These are phyloP conservation scores for Tylopilus felleus DNA, from an alignment of 768 basidiomycete genomes.

Conservation along the genomic window DNA sequence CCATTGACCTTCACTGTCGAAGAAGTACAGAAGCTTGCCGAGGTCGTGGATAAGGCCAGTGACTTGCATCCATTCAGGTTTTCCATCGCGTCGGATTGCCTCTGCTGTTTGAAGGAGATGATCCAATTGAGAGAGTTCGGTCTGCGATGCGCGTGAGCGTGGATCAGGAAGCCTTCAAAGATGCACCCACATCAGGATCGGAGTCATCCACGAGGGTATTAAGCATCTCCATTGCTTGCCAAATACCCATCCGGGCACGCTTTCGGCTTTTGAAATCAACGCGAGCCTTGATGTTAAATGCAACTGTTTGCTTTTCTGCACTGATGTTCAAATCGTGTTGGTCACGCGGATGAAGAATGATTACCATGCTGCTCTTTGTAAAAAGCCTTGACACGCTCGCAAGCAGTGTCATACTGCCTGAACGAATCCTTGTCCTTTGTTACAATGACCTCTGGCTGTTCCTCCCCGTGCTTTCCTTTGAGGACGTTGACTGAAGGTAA, in stretches of 20 bases:
- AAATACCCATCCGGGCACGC: constrained; percentile 77
- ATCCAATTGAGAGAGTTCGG: constrained; percentile 79
- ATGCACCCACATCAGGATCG: constrained; percentile 69
- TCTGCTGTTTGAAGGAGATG: constrained; percentile 92
- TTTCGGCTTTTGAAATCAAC: constrained; percentile 65
- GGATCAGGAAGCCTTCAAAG: not conserved
- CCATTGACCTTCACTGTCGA: constrained; percentile 89
- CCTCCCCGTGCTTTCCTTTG: constrained; percentile 60
- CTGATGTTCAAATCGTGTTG: not conserved
- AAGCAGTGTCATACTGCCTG: constrained; percentile 71
- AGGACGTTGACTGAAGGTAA: constrained; percentile 58
- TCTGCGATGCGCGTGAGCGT: constrained; percentile 40
- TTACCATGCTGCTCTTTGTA: constrained; percentile 77
- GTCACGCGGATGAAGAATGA: not conserved
- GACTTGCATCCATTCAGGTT: constrained; percentile 92
- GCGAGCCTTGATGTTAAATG: constrained; percentile 76
- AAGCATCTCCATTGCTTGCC: constrained; percentile 85
- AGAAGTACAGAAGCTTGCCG: constrained; percentile 82
- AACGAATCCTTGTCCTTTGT: constrained; percentile 64
- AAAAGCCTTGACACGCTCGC: constrained; percentile 73
- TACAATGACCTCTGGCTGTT: constrained; percentile 52
- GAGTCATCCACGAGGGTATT: constrained; percentile 88
- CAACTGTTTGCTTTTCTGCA: constrained; percentile 83
- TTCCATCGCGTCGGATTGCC: constrained; percentile 79
- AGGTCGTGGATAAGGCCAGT: constrained; percentile 86